These are phyloP conservation scores for Rhododendron williamsianum DNA, from an alignment of 148 eudicot genomes.

Conservation along the genomic window DNA sequence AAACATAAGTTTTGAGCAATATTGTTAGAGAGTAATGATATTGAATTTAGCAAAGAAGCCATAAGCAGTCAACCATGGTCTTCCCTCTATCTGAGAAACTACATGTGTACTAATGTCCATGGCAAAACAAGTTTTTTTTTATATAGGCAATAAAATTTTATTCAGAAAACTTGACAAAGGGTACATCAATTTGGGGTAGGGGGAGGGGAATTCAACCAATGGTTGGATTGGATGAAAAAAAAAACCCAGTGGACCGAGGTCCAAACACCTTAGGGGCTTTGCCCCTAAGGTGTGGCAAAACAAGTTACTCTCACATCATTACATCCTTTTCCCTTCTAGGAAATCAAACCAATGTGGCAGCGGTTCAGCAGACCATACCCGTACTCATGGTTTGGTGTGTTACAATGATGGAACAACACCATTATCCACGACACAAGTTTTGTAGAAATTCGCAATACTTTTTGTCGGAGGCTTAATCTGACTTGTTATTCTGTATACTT, in stretches of 20 bases:
- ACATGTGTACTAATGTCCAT: background rate
- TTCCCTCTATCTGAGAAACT: background rate
- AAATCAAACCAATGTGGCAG: background rate
- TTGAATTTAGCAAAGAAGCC: background rate
- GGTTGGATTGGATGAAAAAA: too few species aligned
- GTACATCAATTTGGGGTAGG: too few species aligned
- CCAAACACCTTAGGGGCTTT: too few species aligned
- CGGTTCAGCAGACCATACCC: background rate
- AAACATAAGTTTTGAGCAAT: background rate
- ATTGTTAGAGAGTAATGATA: background rate
- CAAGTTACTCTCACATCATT: background rate
- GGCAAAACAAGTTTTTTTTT: background rate
- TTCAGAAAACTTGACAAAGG: too few species aligned
- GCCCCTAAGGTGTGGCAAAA: background rate
- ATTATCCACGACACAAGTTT: background rate
- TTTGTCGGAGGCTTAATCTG: background rate
- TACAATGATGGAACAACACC: background rate
- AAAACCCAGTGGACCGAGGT: too few species aligned
- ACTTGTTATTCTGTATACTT: background rate
- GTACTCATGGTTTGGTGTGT: background rate
- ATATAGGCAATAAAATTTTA: too few species aligned
- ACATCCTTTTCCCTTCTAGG: background rate
- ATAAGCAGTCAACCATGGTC: background rate
- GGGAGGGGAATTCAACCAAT: too few species aligned
- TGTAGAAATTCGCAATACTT: background rate